phyloP scores from a whole-genome alignment of 192 early-diverging fungal genomes.

The Endogone sp. region DNA sequence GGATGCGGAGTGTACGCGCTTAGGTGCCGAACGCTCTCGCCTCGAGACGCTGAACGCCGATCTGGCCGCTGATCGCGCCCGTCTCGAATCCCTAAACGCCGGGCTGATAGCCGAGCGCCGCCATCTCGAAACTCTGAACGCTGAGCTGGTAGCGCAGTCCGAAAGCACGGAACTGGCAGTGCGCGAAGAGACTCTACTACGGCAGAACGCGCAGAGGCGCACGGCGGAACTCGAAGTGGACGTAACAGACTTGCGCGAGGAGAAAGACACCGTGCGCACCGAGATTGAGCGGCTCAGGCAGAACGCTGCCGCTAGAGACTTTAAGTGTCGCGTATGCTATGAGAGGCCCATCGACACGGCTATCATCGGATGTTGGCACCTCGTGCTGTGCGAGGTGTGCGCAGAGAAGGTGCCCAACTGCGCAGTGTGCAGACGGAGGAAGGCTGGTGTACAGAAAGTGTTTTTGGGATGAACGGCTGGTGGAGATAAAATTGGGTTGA shows the following conservation, averaged over 20 bases:
- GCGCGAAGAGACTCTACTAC: not conserved
- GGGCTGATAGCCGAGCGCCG: too few species aligned
- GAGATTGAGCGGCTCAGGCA: slow-evolving; percentile 7
- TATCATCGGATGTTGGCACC: slow-evolving; percentile 34
- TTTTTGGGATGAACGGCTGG: not conserved
- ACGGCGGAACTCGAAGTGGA: slow-evolving; percentile 3
- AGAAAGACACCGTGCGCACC: slow-evolving; percentile 1
- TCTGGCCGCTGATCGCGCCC: too few species aligned
- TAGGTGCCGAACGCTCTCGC: too few species aligned
- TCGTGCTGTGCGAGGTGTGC: slow-evolving; percentile 36
- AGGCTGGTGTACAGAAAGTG: slow-evolving; percentile 14
- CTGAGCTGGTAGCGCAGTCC: too few species aligned
- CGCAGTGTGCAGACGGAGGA: slow-evolving; percentile 29
- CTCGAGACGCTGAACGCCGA: too few species aligned
- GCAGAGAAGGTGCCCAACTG: slow-evolving; percentile 25
- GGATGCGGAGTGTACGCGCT: too few species aligned
- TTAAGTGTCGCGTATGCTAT: slow-evolving; percentile 41
- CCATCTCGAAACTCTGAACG: too few species aligned
- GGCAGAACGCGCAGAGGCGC: slow-evolving; percentile 4
- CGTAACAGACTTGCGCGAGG: not conserved
- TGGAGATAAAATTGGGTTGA: too few species aligned
- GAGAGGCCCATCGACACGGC: slow-evolving; percentile 27
- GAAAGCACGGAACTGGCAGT: too few species aligned
- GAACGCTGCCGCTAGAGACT: not conserved
- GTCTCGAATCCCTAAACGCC: too few species aligned